A percentile compares a stretch with the other conserved stretches of the same genome.
phyloP scores from a whole-genome alignment of 177 flowering plant genomes.

The Vitis hybrid region DNA sequence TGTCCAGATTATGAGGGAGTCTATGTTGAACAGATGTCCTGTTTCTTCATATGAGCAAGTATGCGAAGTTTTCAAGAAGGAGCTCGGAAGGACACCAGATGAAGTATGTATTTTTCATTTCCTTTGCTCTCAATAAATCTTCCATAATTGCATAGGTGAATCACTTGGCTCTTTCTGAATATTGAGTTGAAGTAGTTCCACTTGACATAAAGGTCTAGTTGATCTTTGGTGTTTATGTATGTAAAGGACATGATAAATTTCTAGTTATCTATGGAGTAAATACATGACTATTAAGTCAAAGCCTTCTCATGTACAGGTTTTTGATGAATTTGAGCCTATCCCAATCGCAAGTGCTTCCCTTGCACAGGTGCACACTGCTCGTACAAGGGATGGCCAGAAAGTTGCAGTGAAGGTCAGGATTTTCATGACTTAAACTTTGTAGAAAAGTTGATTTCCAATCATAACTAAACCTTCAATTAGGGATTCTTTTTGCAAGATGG shows the following conservation, averaged over 20 bases:
- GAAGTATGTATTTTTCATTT: conserved; percentile 48
- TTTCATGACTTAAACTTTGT: background rate
- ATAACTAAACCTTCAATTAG: background rate
- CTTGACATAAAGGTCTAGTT: too few relatives aligned
- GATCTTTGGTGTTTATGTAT: too few relatives aligned
- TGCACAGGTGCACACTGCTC: conserved; percentile 97
- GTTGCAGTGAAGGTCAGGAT: conserved; percentile 90
- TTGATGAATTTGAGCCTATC: conserved; percentile 72
- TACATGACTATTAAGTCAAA: conserved; percentile 1
- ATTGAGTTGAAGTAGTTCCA: too few relatives aligned
- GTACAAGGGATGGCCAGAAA: conserved; percentile 76
- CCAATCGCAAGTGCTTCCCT: conserved; percentile 99
- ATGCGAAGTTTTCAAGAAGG: conserved; percentile 77
- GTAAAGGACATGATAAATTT: too few relatives aligned
- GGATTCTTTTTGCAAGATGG: background rate
- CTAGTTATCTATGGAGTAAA: background rate
- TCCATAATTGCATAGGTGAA: too few relatives aligned
- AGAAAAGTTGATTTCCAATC: background rate
- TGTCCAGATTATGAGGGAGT: conserved; percentile 78
- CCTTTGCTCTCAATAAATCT: background rate
- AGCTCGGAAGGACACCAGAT: conserved; percentile 86
- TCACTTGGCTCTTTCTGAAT: too few relatives aligned
- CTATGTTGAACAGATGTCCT: conserved; percentile 93
- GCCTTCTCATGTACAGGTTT: conserved; percentile 48
- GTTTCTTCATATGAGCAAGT: conserved; percentile 94